Evolutionary conservation across 2,329 filamentous ascomycete genomes (phyloP).

Genomic region (Rhynchosporium agropyri): DNA sequence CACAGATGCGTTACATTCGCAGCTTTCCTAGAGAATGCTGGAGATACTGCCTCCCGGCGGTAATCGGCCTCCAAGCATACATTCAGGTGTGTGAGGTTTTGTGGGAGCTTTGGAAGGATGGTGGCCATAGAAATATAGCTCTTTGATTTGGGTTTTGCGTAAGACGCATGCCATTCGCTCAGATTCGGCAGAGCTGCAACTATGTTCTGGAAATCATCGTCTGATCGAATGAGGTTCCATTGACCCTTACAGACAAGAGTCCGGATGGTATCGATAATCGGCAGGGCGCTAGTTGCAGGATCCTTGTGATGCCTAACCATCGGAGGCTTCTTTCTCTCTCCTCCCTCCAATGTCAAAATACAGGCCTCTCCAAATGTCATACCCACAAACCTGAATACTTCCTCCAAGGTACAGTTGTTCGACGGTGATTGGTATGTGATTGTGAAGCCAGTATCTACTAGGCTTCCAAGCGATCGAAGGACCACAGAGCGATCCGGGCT

Average conservation of each 20-base stretch:
- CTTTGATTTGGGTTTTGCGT: constrained; percentile 73
- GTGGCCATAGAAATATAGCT: constrained; percentile 70
- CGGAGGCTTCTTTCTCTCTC: constrained; percentile 74
- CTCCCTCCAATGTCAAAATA: constrained; percentile 74
- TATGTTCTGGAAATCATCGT: constrained; percentile 64
- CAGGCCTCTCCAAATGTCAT: constrained; percentile 58
- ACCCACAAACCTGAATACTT: constrained; percentile 67
- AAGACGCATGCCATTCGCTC: constrained; percentile 54
- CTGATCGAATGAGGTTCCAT: constrained; percentile 72
- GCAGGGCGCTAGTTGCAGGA: constrained; percentile 25
- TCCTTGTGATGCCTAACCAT: constrained; percentile 59
- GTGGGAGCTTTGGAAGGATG: constrained; percentile 61
- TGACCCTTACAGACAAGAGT: constrained; percentile 74
- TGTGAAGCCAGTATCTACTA: constrained; percentile 49
- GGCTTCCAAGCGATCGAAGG: constrained; percentile 42
- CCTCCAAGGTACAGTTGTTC: constrained; percentile 70
- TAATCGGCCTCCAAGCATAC: constrained; percentile 74
- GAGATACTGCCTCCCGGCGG: constrained; percentile 62
- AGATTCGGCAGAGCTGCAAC: constrained; percentile 66
- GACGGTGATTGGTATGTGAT: constrained; percentile 61
- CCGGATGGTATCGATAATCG: constrained; percentile 53
- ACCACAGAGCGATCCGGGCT: constrained; percentile 36
- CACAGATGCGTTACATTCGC: constrained; percentile 64
- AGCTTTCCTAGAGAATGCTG: constrained; percentile 63
- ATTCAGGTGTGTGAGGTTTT: constrained; percentile 62